Percentiles rank a stretch among this genome's conserved stretches.
Conservation (phyloP, 2,329 filamentous ascomycete species). For the Amesomyces nigricolor region DNA sequence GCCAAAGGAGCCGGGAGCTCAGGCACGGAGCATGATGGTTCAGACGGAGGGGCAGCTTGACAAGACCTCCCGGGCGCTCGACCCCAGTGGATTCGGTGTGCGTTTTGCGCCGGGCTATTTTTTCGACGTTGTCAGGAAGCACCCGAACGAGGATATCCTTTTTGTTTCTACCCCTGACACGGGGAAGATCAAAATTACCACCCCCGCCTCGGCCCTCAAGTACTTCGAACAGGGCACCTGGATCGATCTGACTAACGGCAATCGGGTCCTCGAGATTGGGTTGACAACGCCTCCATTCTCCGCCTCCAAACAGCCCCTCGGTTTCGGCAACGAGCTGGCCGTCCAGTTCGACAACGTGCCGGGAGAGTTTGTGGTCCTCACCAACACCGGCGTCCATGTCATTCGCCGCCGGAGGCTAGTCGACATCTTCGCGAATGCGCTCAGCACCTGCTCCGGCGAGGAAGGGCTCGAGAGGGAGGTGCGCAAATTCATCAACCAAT, state of each 20-base stretch:
- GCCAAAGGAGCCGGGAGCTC: constrained; percentile 43
- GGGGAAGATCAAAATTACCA: constrained; percentile 66
- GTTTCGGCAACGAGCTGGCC: constrained; percentile 91
- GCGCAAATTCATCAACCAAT: constrained; percentile 75
- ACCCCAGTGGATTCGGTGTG: constrained; percentile 46
- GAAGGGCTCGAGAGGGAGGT: constrained; percentile 79
- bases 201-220: constrained; percentile 46
- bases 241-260: constrained; percentile 60
- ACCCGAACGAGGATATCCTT: constrained; percentile 58
- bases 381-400: constrained; percentile 83
- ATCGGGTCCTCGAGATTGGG: constrained; percentile 72
- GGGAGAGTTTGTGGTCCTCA: constrained; percentile 83
- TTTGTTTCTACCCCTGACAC: constrained; percentile 87
- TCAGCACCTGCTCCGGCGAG: constrained; percentile 60
- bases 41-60: constrained; percentile 39
- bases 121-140: constrained; percentile 69
- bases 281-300: constrained; percentile 68
- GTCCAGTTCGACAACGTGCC: constrained; percentile 86
- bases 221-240: constrained; percentile 78
- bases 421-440: constrained; percentile 81
- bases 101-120: constrained; percentile 86
- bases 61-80: constrained; percentile 44
- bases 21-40: constrained; percentile 23
- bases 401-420: constrained; percentile 79
- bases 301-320: constrained; percentile 60